Conservation (phyloP, 1,139 yeast species). For the Sugiyamaella japonica region DNA sequence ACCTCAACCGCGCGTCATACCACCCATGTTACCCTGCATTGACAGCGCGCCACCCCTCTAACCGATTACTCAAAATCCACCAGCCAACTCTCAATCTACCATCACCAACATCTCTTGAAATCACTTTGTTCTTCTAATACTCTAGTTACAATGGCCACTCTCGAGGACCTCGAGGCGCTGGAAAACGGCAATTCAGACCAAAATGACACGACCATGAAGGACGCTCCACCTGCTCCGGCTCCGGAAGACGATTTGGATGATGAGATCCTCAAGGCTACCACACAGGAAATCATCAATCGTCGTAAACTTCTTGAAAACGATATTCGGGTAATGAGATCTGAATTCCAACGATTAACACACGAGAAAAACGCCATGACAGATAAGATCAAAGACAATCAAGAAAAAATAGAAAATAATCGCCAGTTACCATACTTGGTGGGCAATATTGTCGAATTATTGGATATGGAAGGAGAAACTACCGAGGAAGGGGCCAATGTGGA, state of each 20-base stretch:
- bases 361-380: constrained; percentile 92
- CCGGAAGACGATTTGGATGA: constrained; percentile 62
- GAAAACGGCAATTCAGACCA: constrained; percentile 27
- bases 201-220: constrained; percentile 30
- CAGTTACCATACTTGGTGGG: constrained; percentile 97
- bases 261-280: constrained; percentile 75
- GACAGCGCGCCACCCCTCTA: neutral
- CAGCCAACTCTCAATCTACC: neutral
- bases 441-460: constrained; percentile 93
- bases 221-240: constrained; percentile 40
- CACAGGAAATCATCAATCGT: constrained; percentile 82
- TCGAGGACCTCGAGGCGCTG: constrained; percentile 41
- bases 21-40: neutral
- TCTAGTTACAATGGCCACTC: constrained; percentile 36
- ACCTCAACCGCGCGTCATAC: neutral
- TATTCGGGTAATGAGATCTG: constrained; percentile 92
- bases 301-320: constrained; percentile 90
- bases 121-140: no score
- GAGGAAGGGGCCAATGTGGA: constrained; percentile 97
- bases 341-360: constrained; percentile 84
- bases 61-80: neutral
- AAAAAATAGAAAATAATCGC: constrained; percentile 91
- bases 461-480: constrained; percentile 81
- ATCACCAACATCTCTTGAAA: neutral
- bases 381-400: constrained; percentile 93